phyloP scores from a whole-genome alignment of 441 rosid genomes.

The Mallotus japonicus region DNA sequence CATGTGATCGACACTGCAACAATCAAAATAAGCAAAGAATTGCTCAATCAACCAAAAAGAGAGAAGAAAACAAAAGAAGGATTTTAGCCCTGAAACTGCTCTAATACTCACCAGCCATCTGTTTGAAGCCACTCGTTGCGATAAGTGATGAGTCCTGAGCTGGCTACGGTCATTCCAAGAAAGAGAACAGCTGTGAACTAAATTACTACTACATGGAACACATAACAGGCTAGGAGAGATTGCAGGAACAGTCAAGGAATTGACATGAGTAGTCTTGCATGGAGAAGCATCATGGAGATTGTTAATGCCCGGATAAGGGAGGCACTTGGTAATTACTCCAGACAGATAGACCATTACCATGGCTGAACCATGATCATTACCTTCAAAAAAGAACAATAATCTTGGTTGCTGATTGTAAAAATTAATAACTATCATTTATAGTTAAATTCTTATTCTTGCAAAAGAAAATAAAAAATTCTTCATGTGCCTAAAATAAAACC shows the following conservation, averaged over 20 bases:
- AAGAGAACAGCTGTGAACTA: conserved; percentile 32
- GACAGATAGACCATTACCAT: conserved; percentile 52
- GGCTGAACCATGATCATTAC: conserved; percentile 46
- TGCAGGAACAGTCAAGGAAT: conserved; percentile 28
- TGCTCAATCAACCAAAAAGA: conserved; percentile 6
- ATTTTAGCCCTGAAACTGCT: background rate
- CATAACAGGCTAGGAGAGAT: conserved; percentile 28
- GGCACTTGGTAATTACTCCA: conserved; percentile 41
- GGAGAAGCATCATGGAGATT: conserved; percentile 28
- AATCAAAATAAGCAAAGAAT: conserved; percentile 8
- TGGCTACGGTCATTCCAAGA: conserved; percentile 37
- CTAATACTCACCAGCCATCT: conserved; percentile 55
- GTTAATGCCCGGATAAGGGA: conserved; percentile 21
- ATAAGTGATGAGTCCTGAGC: conserved; percentile 30
- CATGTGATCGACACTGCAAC: conserved; percentile 54
- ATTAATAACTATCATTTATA: background rate
- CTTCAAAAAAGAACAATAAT: conserved; percentile 27
- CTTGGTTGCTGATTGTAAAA: background rate
- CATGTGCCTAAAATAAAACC: no score
- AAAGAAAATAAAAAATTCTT: no score
- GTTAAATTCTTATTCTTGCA: no score
- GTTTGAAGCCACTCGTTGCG: conserved; percentile 34
- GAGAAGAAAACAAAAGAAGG: background rate
- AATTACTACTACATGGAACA: conserved; percentile 27
- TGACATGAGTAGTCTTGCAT: conserved; percentile 27